phyloP scores from a whole-genome alignment of 2,329 filamentous ascomycete genomes.

The Coleophoma crateriformis region DNA sequence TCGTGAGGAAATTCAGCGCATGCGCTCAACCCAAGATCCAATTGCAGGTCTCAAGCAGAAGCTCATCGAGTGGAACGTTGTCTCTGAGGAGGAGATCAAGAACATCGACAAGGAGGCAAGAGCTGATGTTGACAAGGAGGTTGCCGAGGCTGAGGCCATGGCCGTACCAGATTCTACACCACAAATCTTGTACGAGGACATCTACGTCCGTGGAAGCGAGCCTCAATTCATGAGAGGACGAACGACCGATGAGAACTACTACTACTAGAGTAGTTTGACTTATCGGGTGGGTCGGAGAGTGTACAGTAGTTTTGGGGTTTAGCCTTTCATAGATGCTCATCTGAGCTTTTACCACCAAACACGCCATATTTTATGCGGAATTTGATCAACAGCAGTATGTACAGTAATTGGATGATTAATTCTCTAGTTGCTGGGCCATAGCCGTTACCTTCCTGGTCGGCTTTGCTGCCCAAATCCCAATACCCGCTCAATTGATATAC shows the following conservation, averaged over 20 bases:
- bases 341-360: too few relatives aligned
- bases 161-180: conserved; percentile 68
- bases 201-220: conserved; percentile 86
- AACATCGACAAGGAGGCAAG: conserved; percentile 89
- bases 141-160: conserved; percentile 88
- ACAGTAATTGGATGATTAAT: too few relatives aligned
- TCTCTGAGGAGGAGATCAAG: conserved; percentile 94
- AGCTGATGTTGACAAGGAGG: conserved; percentile 79
- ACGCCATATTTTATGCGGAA: too few relatives aligned
- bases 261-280: conserved; percentile 27
- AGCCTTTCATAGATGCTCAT: background rate
- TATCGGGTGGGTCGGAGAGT: background rate
- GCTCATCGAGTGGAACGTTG: conserved; percentile 91
- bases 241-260: conserved; percentile 89
- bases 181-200: conserved; percentile 91
- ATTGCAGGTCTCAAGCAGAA: conserved; percentile 98
- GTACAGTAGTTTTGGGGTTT: conserved; percentile 1
- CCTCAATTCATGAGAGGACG: conserved; percentile 83
- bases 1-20: conserved; percentile 98
- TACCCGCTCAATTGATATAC: too few relatives aligned
- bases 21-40: conserved; percentile 97
- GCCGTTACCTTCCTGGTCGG: too few relatives aligned
- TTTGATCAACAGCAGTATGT: too few relatives aligned
- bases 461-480: too few relatives aligned
- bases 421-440: too few relatives aligned